Evolutionary conservation across 2,329 filamentous ascomycete genomes (phyloP), one percentile per base, ranked within the genome.

Genomic region (Colletotrichum chlorophyti): DNA sequence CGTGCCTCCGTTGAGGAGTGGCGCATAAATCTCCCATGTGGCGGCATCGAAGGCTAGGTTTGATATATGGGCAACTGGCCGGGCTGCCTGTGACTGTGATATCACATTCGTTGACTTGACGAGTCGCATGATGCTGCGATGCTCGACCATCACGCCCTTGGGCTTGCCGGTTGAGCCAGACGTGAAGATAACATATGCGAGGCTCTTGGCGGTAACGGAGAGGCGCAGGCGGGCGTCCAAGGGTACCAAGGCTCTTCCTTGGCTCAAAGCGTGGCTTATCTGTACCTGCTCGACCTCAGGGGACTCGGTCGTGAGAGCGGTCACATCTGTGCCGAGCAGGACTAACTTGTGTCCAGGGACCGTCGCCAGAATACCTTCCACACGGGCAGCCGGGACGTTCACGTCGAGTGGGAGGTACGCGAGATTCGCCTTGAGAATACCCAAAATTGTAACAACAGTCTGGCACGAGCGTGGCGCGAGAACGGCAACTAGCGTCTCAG

Each of bases 91-190:
- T 1, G 45, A 24, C 14, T 10, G 19, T 17, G 31, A 35, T n/a
- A 34, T 47, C 19, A 26, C 2, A 8, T 48, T 27, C 6, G 45
- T 37, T 6, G 29, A 34, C 29, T 48, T 48, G 23, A 58, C 54
- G 4, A 61, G 42, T 8, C 64, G 45, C 14, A 63, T 23, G 21
- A 66, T 48, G 12, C 51, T 48, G 5, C 58, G 53, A 29, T 65
- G 64, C 19, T 64, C 58, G 42, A 67, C 45, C 58, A 80, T 73
- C 23, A 82, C 78, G 29, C 79, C 79, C 68, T 82, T 82, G 8
- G 79, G 79, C 26, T 70, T 69, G 7, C 79, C 79, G 1, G 79
- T 82, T 6, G 77, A 81, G 15, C 79, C 79, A 9, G 79, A 82
- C 19, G 79, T 82, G 63, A 80, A 82, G 65, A 82, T 78, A 61